Evolutionary conservation across 345 rosid genomes (phyloP), one percentile per base, ranked within the genome.

Genomic region (Toxicodendron radicans): DNA sequence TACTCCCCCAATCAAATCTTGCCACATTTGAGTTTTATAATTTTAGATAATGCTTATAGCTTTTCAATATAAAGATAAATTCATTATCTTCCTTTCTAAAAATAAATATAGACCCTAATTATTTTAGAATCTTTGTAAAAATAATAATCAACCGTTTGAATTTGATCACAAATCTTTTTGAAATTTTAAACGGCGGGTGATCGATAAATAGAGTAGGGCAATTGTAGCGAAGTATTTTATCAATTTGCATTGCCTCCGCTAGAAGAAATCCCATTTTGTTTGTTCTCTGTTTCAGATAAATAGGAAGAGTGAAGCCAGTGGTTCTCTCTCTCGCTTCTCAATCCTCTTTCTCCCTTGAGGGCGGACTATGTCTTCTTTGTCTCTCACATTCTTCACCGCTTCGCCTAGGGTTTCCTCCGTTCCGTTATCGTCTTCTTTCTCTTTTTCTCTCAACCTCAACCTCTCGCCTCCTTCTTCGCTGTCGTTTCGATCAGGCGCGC

Each of bases 371-470:
- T 80, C 85, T 66, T 78, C 77, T 60, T 59, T 79, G 74, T 73
- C 84, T 71, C 79, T 82, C 76, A 59, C 89, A 59, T 71, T 81
- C 71, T 84, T 73, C 84, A 71, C 79, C 75, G 67, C 79, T 38
- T 70, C 83, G 73, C 72, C 82, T 77, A 63, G 81, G 83, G 76
- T 72, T 81, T 77, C 83, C 68, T 79, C 84, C 68, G 27, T 68
- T 48, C n/a, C 68, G 20, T 56, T 78, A 9, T 71, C 66, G 0
- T 27, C 66, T 35, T 51, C 65, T 20, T 24, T 33, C 75, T 79
- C n/a, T 63, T 74, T 56, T 63, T 80, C 56, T 75, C 83, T 51
- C 48, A 85, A 21, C 35, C 58, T 53, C 66, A 56, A 78, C 20
- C 73, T 77, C 75, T 70, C 13, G 16, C 67, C 71, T 20, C 16